Evolutionary conservation across 768 basidiomycete genomes (phyloP), one percentile per base, ranked within the genome.

Genomic region (Mycena latifolia): DNA sequence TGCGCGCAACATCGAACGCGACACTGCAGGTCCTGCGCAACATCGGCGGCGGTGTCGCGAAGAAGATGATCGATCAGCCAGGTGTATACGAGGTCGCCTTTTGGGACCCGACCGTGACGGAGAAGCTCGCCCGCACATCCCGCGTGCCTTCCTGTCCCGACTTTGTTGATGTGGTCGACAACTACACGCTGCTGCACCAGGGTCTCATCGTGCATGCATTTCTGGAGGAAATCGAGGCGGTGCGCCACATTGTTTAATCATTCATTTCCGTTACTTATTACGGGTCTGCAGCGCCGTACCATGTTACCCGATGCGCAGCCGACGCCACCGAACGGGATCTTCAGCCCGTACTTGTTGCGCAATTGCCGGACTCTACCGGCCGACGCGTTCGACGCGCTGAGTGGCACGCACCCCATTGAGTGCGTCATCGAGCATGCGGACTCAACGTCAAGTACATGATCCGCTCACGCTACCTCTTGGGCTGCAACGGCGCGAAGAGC

Each of bases 401-500:
- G 54, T 29, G n/a, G 47, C 55, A 69, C 64, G 22, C 65, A 70
- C 45, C 69, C 69, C 27, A 65, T 70, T 24, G 65, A 70, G 43
- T 41, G 39, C 14, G 54, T 66, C 24, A 70, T 70, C 43, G 46
- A 70, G 54, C 61, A 70, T 24, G 61, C 52, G 22, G 53, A 66
- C 43, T 55, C 65, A 70, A 70, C 22, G 52, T 41, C n/a, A 63
- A 52, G 37, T 57, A 66, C 61, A 66, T 61, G 20, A 60, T 70
- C 45, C 69, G 69, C 29, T 66, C 69, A 3, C 61, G 69, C 27
- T 50, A 48, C 28, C 28, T 55, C 37, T 27, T 51, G 9, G 67
- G 65, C 31, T 72, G 52, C 41, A 22, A 61, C 80, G 81, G 81
- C 11, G 82, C 83, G 3, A 84, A 83, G 63, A 84, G 83, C 7